A percentile compares a stretch with the other conserved stretches of the same genome.
Evolutionary conservation across 768 basidiomycete species (phyloP).

Genomic region (Russula virescens): DNA sequence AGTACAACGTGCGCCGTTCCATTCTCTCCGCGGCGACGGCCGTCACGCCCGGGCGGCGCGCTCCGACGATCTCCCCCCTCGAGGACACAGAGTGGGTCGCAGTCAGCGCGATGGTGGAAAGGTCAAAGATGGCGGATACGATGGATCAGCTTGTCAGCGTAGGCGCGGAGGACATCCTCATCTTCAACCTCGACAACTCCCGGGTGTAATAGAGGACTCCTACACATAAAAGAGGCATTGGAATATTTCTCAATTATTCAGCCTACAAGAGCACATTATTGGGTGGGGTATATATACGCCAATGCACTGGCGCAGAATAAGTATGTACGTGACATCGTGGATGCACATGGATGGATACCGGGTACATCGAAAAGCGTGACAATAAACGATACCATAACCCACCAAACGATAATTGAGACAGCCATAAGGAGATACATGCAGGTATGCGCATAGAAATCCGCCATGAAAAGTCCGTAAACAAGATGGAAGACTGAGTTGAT

Average conservation of each 20-base stretch:
- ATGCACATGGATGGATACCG: constrained; percentile 2
- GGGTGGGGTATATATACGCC: not conserved
- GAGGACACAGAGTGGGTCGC: constrained; percentile 87
- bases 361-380: constrained; percentile 2
- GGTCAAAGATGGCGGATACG: constrained; percentile 65
- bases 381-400: not conserved
- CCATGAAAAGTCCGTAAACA: constrained; percentile 15
- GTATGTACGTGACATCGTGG: constrained; percentile 7
- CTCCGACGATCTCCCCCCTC: constrained; percentile 80
- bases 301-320: too few species aligned
- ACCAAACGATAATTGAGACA: not conserved
- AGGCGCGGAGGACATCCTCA: constrained; percentile 88
- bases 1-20: constrained; percentile 82
- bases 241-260: too few species aligned
- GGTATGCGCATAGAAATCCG: not conserved
- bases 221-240: too few species aligned
- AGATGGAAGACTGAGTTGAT: not conserved
- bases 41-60: constrained; percentile 85
- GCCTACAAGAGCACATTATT: not conserved
- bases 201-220: constrained; percentile 50
- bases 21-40: constrained; percentile 53
- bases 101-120: constrained; percentile 90
- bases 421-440: constrained; percentile 8
- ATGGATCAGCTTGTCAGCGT: constrained; percentile 84
- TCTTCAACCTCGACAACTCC: constrained; percentile 90